A percentile compares a stretch with the other conserved stretches of the same genome.
phyloP scores from a whole-genome alignment of 495 filamentous ascomycete species.

The Thermothielavioides terrestris region DNA sequence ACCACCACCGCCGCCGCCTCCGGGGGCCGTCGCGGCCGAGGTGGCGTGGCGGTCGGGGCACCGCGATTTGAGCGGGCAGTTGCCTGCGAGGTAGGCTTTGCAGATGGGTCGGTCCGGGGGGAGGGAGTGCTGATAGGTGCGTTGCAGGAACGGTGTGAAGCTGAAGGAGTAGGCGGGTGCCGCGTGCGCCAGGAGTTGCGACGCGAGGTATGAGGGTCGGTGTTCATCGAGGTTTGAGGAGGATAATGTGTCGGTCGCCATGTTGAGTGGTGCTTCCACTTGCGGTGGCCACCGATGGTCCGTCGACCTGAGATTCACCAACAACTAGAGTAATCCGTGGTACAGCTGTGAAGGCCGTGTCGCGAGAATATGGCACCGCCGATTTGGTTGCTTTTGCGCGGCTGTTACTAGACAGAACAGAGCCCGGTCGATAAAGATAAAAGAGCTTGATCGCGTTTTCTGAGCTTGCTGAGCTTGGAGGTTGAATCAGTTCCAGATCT shows the following conservation, averaged over 20 bases:
- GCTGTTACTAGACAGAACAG: too few relatives aligned
- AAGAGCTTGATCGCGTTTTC: background rate
- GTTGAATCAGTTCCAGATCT: background rate
- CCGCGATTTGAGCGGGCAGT: slow-evolving; percentile 66
- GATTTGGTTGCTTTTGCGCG: too few relatives aligned
- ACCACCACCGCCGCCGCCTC: slow-evolving; percentile 16
- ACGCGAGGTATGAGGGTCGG: slow-evolving; percentile 29
- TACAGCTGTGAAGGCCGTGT: too few relatives aligned
- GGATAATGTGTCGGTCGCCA: slow-evolving; percentile 4
- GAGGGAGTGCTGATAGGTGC: slow-evolving; percentile 70
- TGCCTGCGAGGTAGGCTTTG: slow-evolving; percentile 61
- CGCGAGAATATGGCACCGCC: too few relatives aligned
- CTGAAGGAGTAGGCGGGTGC: slow-evolving; percentile 56
- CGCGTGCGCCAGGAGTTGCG: slow-evolving; percentile 43
- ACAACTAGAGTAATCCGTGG: too few relatives aligned
- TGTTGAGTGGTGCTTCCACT: too few relatives aligned
- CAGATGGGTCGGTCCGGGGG: slow-evolving; percentile 64
- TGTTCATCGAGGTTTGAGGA: background rate
- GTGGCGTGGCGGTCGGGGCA: slow-evolving; percentile 55
- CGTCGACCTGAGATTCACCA: too few relatives aligned
- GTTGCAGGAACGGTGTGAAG: slow-evolving; percentile 66
- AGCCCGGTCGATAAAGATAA: too few relatives aligned
- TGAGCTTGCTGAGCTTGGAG: too few relatives aligned
- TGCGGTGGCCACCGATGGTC: too few relatives aligned
- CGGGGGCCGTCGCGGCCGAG: background rate